Conservation (phyloP, 371 early-diverging fungal species). For the Syncephalastrum sp. region DNA sequence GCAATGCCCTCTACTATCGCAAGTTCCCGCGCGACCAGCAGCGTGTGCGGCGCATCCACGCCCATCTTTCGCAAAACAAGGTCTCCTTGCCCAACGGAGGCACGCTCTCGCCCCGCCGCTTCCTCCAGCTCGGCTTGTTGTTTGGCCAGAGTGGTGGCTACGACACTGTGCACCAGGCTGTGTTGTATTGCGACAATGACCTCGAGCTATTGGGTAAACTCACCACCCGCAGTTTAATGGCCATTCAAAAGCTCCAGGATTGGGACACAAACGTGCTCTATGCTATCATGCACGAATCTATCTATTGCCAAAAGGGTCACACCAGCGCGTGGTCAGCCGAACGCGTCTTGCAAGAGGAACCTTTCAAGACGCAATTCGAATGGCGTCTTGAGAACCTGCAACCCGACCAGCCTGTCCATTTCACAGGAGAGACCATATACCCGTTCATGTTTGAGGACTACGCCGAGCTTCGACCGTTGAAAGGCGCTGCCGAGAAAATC, state of each 20-base stretch:
- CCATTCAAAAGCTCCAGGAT: conserved; percentile 39
- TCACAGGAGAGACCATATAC: conserved; percentile 69
- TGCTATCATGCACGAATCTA: conserved; percentile 69
- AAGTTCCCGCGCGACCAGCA: conserved; percentile 63
- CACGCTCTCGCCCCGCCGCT: conserved; percentile 63
- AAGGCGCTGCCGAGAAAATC: conserved; percentile 59
- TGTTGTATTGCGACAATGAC: conserved; percentile 52
- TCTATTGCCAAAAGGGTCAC: conserved; percentile 63
- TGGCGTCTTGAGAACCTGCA: conserved; percentile 42
- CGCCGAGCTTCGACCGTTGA: conserved; percentile 59
- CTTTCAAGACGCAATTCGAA: conserved; percentile 52
- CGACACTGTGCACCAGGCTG: conserved; percentile 59
- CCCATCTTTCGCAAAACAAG: conserved; percentile 43
- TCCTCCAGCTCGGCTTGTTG: conserved; percentile 68
- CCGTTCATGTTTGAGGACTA: conserved; percentile 80
- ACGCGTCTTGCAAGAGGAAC: conserved; percentile 43
- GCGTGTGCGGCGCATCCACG: conserved; percentile 62
- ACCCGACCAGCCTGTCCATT: conserved; percentile 32
- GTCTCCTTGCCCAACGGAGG: conserved; percentile 69
- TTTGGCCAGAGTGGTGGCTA: conserved; percentile 73
- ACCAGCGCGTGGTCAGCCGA: conserved; percentile 72
- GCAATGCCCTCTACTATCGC: conserved; percentile 64
- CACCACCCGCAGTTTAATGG: conserved; percentile 49
- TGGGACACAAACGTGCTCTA: conserved; percentile 70
- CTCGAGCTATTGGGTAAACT: conserved; percentile 49